Conservation (phyloP, 148 eudicot genomes). For the Tetragonia tetragonoides region DNA sequence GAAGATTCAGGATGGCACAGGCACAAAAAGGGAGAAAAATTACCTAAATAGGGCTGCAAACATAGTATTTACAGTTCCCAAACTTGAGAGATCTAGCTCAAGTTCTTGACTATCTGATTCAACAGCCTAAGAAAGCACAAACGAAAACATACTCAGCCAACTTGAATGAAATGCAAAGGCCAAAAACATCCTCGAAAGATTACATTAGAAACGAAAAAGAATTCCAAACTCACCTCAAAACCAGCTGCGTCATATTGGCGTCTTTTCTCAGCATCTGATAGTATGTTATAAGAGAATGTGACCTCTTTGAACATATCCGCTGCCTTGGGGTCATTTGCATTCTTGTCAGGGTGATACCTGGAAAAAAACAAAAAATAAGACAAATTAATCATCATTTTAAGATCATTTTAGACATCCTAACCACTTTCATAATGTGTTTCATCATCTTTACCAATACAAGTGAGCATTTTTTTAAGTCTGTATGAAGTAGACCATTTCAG, state of each 20-base stretch:
- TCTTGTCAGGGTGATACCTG: slow-evolving; percentile 98
- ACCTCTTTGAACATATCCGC: slow-evolving; percentile 91
- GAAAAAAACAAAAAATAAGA: slow-evolving; percentile 20
- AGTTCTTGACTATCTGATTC: slow-evolving; percentile 89
- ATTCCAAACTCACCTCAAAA: slow-evolving; percentile 59
- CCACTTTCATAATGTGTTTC: background rate
- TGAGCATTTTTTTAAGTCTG: background rate
- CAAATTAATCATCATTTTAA: slow-evolving; percentile 6
- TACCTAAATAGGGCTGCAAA: slow-evolving; percentile 97
- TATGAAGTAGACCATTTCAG: background rate
- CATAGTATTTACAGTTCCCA: slow-evolving; percentile 94
- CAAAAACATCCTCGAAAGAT: background rate
- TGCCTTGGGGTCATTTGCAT: slow-evolving; percentile 90
- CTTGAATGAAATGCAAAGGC: background rate
- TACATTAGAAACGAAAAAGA: background rate
- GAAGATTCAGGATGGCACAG: background rate
- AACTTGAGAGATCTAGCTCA: slow-evolving; percentile 95
- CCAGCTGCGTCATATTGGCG: slow-evolving; percentile 90
- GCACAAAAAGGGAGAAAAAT: slow-evolving; percentile 6
- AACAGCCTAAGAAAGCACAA: slow-evolving; percentile 59
- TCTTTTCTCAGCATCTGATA: slow-evolving; percentile 93
- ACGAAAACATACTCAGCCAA: slow-evolving; percentile 13
- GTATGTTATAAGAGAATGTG: slow-evolving; percentile 85
- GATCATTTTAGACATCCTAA: background rate
- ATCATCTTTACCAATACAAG: background rate